Base-by-base conservation (phyloP, 371 early-diverging fungal genomes). In the Gilbertella persicaria region DNA sequence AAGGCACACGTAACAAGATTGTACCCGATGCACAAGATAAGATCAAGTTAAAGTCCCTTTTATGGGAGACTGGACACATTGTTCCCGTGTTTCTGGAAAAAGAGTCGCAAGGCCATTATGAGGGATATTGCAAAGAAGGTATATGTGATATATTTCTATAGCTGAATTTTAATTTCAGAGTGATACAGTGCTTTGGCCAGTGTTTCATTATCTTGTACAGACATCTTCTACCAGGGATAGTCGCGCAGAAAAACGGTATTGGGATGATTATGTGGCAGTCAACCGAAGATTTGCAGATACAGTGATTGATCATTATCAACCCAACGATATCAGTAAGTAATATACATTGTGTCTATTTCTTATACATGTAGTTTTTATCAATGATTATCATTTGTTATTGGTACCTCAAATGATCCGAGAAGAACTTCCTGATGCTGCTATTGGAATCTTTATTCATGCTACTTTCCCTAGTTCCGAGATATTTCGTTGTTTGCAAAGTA, bases 401-500 rank as follows among this genome's bases (percentile, higher is more conserved):
- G 84, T 98, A 3, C 99, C 99, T 10, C 73, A 84, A 51, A 84
- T 98, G 82, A 67, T 99, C 16, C 87, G 95, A 41, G 71, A 85
- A 60, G 75, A 70, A 39, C 68, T 97, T 16, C 96, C 95, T 1
- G 67, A 82, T 21, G 90, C 96, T 5, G 83, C 86, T 25, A 89
- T 99, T 51, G 97, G 97, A 21, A 91, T 98, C 63, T 99, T 99
- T 72, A 76, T 98, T 41, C 99, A 99, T 79, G 94, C 96, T 0
- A 96, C 99, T 12, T 99, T 99, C 72, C 98, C 99, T 10, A 87
- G 86, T 57, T 91, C 93, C 4, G 96, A 95, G 62, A 89, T 96
- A 17, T 97, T 99, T 77, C 83, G 95, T 19, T 94, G 95, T 66
- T 79, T 96, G 29, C 91, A 95, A 29, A 82, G 90, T 87, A 79